These are phyloP conservation scores for Candida pini DNA, from an alignment of 805 yeast species.

Conservation along the genomic window DNA sequence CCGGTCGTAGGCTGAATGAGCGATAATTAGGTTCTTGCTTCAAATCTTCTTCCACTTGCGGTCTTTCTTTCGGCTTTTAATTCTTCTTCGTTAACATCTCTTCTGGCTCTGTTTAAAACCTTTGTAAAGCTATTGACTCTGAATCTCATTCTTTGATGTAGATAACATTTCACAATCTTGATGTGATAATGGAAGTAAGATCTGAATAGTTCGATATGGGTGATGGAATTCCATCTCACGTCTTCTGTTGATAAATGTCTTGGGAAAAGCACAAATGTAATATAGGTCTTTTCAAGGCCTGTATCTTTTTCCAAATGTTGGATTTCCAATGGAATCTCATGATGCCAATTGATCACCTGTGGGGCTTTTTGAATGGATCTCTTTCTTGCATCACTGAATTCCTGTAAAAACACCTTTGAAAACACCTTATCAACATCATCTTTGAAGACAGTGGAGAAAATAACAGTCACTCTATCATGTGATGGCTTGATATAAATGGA, in stretches of 20 bases:
- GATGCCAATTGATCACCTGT: slow-evolving; percentile 86
- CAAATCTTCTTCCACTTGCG: slow-evolving; percentile 68
- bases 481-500: slow-evolving; percentile 86
- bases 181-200: slow-evolving; percentile 98
- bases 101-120: slow-evolving; percentile 93
- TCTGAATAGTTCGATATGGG: slow-evolving; percentile 88
- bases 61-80: slow-evolving; percentile 47
- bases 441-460: slow-evolving; percentile 88
- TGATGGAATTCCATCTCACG: slow-evolving; percentile 72
- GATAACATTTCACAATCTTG: slow-evolving; percentile 95
- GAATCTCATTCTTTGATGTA: slow-evolving; percentile 97
- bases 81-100: slow-evolving; percentile 79
- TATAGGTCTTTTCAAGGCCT: slow-evolving; percentile 35
- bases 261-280: slow-evolving; percentile 74
- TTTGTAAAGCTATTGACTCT: slow-evolving; percentile 92
- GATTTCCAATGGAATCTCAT: slow-evolving; percentile 90
- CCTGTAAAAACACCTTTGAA: slow-evolving; percentile 86
- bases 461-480: slow-evolving; percentile 93
- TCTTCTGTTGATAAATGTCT: slow-evolving; percentile 65
- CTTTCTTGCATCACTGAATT: slow-evolving; percentile 93
- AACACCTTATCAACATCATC: slow-evolving; percentile 95
- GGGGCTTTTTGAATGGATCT: slow-evolving; percentile 97
- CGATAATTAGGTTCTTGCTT: slow-evolving; percentile 21
- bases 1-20: too few species aligned
- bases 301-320: slow-evolving; percentile 37